Evolutionary conservation across 2,329 filamentous ascomycete species (phyloP), one percentile per base, ranked within the genome.

Genomic region (Thermothelomyces thermophilus): DNA sequence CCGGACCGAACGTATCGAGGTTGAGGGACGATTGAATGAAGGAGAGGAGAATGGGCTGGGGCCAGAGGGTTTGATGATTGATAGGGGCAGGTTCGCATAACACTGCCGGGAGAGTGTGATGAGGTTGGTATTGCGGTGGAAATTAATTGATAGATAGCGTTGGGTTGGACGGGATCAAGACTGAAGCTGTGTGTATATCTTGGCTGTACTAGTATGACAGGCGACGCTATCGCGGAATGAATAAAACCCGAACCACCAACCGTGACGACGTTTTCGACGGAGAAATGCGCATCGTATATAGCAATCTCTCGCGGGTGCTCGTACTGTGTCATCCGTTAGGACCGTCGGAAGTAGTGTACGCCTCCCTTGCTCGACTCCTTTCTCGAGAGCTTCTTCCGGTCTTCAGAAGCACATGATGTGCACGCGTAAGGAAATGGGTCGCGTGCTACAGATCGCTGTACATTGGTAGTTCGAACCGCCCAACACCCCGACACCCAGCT

Each of bases 1-100:
- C 68, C 43, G 76, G 76, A 8, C 72, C 73, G 3, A 70, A 65
- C 51, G 73, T 79, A 31, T 73, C 73, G 69, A 69, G 60, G 41
- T 50, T 64, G 48, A 56, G 56, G 34, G 62, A 63, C 46, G 58
- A 60, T 14, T 60, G 47, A 53, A 14, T 2, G 13, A 34, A 22
- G 36, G 8, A 11, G 22, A 19, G 36, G 31, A 20, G 30, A 8
- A 11, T 14, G 41, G 11, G 14, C 14, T 24, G 19, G 5, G 6
- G 35, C 16, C 9, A 26, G 16, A n/a, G n/a, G 2, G n/a, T n/a
- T n/a, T 26, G 40, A 11, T 17, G 6, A 22, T 28, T 14, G 3
- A 14, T n/a, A 14, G 14, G 4, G 8, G 39, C 13, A 17, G 10
- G 41, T n/a, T 8, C 14, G 30, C 39, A 30, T 35, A 13, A 36